Base-by-base conservation (phyloP, 2,329 filamentous ascomycete genomes). In the Fusarium aywerte region DNA sequence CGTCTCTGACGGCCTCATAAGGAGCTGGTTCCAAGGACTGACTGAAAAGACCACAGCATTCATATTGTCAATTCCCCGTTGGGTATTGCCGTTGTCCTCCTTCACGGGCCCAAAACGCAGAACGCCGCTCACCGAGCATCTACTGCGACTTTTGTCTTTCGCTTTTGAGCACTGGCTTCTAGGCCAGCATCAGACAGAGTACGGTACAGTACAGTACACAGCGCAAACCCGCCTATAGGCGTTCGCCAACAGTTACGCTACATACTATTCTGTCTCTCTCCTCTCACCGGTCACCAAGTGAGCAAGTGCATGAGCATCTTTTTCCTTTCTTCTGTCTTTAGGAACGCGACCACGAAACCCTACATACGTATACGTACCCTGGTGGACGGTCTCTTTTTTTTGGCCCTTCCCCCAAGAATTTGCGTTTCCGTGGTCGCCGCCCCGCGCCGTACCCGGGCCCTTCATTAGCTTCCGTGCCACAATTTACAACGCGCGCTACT, bases 1-100 rank as follows among this genome's bases (percentile, higher is more conserved):
- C 71, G 69, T 72, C 61, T 73, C 67, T 58, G 67, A 57, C 69
- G 62, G 71, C 69, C 69, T 73, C 71, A 73, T 73, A 73, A 73
- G 71, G 67, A 72, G 68, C 70, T 68, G 62, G 59, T 61, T 73
- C 70, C 70, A 68, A 67, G 49, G 56, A 62, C 56, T 48, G 67
- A 62, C 49, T 36, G 48, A 47, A 62, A 48, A 59, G 66, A 62
- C 58, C 58, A 68, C 54, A 63, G 49, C 62, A 56, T 64, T 47
- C 58, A 65, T 43, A 67, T 67, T 65, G 58, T 64, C 57, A 38
- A 63, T 25, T 48, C 62, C 51, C 39, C 60, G 48, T 65, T 58
- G 61, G 47, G 35, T 68, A 51, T 65, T 62, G 35, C 65, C 55
- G 55, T 60, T 42, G 45, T 65, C 54, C 44, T 63, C 58, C 38